These are phyloP conservation scores for Pichia sp. DNA, from an alignment of 1,139 yeast species.

Conservation along the genomic window DNA sequence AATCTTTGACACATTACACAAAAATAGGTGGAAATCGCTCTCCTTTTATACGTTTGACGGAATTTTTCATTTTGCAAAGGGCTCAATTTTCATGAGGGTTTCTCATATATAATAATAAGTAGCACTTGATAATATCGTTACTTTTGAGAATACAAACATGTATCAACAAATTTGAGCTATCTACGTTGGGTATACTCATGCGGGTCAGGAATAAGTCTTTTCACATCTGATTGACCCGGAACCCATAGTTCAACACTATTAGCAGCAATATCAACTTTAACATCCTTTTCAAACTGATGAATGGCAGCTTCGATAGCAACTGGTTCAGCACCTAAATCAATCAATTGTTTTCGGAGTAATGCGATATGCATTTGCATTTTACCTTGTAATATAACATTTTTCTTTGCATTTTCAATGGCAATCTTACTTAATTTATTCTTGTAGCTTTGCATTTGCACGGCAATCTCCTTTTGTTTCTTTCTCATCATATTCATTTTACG, in stretches of 20 bases:
- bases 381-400: conserved; percentile 39
- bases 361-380: conserved; percentile 61
- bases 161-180: too few relatives aligned
- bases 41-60: not conserved
- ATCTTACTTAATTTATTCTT: conserved; percentile 29
- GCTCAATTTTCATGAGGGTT: not conserved
- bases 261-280: conserved; percentile 48
- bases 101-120: not conserved
- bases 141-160: too few relatives aligned
- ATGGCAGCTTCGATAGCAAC: conserved; percentile 44
- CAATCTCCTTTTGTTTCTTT: conserved; percentile 25
- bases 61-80: not conserved
- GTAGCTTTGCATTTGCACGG: conserved; percentile 24
- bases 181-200: conserved; percentile 40
- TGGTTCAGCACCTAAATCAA: conserved; percentile 49
- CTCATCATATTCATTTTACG: conserved; percentile 18
- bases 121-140: not conserved
- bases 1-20: not conserved
- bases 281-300: conserved; percentile 48
- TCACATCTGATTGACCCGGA: conserved; percentile 44
- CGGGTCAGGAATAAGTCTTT: conserved; percentile 47
- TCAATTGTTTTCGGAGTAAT: conserved; percentile 50
- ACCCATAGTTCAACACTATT: conserved; percentile 55
- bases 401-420: conserved; percentile 41
- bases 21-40: not conserved